phyloP scores from a whole-genome alignment of 345 rosid genomes.

The Sisymbrium irio region DNA sequence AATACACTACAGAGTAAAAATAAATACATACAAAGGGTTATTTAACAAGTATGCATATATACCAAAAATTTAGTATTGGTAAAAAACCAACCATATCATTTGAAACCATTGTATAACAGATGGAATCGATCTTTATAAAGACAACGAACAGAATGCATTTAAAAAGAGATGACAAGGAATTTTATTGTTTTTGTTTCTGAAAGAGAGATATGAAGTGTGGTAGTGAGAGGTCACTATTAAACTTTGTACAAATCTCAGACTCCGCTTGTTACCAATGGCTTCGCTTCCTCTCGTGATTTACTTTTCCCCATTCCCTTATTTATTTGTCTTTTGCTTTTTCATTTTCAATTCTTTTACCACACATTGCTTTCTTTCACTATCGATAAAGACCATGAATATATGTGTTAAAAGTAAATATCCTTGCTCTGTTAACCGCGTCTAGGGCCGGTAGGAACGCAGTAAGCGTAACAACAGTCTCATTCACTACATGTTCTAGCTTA shows the following conservation, averaged over 20 bases:
- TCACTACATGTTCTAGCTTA: background rate
- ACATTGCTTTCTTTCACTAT: conserved; percentile 35
- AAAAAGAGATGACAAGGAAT: background rate
- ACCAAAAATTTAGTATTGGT: too few species aligned
- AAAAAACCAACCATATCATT: background rate
- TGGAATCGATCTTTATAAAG: background rate
- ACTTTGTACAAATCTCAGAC: conserved; percentile 38
- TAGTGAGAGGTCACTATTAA: conserved; percentile 39
- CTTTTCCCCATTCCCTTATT: conserved; percentile 32
- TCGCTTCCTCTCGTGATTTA: conserved; percentile 36
- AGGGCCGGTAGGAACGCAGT: conserved; percentile 16
- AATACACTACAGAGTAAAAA: background rate
- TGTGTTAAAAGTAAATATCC: conserved; percentile 1
- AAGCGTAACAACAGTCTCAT: background rate
- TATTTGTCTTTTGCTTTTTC: conserved; percentile 29
- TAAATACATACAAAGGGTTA: background rate
- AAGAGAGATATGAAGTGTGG: conserved; percentile 9
- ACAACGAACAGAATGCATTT: background rate
- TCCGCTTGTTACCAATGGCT: conserved; percentile 35
- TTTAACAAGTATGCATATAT: background rate
- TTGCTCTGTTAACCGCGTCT: conserved; percentile 26
- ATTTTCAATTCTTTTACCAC: conserved; percentile 1
- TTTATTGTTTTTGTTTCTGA: background rate
- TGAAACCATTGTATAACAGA: background rate
- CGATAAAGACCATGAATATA: conserved; percentile 30